Base-by-base conservation (phyloP, 495 filamentous ascomycete species). In the Lophiostoma macrostomum region DNA sequence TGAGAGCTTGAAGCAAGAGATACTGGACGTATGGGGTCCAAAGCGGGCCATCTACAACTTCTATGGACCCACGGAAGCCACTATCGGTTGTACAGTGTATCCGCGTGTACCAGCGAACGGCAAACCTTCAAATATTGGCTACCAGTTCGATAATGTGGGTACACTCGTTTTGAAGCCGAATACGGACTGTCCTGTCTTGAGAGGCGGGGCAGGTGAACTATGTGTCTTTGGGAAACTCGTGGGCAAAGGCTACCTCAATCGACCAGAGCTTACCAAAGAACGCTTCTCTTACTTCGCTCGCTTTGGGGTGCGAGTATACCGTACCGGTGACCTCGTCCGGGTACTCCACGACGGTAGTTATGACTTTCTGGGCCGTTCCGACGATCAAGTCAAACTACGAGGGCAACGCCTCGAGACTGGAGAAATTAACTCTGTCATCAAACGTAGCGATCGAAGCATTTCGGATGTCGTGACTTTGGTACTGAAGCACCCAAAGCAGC, bases 41-140 rank as follows among this genome's bases (percentile, higher is more conserved):
- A 68, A 71, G 8, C 69, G 61, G 8, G 80, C 80, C 18, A 84
- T 90, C n/a, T 84, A 86, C 67, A 90, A 90, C 58, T 84, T 82
- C 7, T 87, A 87, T 45, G 91, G 91, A 4, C 91, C 91, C 1
- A 96, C 90, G 0, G 91, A 96, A 65, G 82, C 85, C 0, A 95
- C 91, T 0, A 96, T 96, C 58, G 91, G 91, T 3, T 84, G 85
- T 35, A 88, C 85, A 0, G 89, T 90, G 68, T 90, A 83, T 53
- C 80, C 83, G 8, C 77, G 83, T 29, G 85, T 95, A 29, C 82
- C 82, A 1, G 59, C 67, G 18, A 81, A 81, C 41, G 88, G 86
- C 6, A 86, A 85, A 44, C 73, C 88, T 1, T 84, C 86, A 2
- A 95, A 96, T 68, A 95, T 96, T 54, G 91, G 91, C 0, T 76